A percentile compares a stretch with the other conserved stretches of the same genome.
phyloP scores from a whole-genome alignment of 148 eudicot species.

The Rhododendron vialii region DNA sequence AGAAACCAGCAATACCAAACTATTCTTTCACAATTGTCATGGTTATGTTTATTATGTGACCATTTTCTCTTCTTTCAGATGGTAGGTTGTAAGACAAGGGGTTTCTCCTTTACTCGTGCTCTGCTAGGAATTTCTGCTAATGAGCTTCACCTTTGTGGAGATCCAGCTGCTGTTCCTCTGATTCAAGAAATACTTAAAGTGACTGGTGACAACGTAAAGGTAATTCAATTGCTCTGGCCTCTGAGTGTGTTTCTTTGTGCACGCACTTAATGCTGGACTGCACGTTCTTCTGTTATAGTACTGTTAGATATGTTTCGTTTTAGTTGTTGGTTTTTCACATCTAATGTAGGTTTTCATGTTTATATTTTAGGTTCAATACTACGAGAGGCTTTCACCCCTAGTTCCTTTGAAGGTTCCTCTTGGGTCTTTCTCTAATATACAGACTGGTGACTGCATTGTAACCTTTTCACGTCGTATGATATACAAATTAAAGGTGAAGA shows the following conservation, averaged over 20 bases:
- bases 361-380: conserved; percentile 53
- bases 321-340: not conserved
- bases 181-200: conserved; percentile 77
- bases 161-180: conserved; percentile 88
- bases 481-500: conserved; percentile 62
- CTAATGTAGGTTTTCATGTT: conserved; percentile 5
- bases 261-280: not conserved
- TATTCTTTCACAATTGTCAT: not conserved
- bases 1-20: not conserved
- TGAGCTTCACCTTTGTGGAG: conserved; percentile 95
- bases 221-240: conserved; percentile 20
- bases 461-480: conserved; percentile 81
- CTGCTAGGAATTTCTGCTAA: conserved; percentile 77
- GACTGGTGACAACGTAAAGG: conserved; percentile 73
- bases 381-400: conserved; percentile 90
- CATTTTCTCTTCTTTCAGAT: conserved; percentile 42
- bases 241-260: not conserved
- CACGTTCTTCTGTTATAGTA: not conserved
- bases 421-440: conserved; percentile 69
- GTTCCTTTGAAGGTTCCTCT: conserved; percentile 68
- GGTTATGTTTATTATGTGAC: not conserved
- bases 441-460: conserved; percentile 86
- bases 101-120: conserved; percentile 98
- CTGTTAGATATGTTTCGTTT: not conserved
- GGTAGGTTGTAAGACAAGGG: conserved; percentile 78